Evolutionary conservation across 2,329 filamentous ascomycete genomes (phyloP).

Genomic region (Fusarium albidum): DNA sequence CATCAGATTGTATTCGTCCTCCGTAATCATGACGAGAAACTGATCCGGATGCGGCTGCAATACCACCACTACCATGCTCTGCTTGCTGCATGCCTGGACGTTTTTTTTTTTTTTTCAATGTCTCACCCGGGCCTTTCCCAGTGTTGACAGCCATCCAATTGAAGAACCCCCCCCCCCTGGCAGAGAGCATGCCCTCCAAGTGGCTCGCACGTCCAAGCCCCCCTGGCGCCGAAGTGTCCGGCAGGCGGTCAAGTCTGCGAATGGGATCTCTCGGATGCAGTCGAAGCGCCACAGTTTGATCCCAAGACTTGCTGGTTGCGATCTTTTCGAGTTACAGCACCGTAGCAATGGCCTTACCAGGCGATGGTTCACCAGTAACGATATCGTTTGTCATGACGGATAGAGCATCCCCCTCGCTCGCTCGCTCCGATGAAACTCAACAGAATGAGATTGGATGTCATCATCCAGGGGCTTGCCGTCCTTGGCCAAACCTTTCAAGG

Average conservation of each 20-base stretch:
- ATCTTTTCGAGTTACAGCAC: conserved; percentile 3
- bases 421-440: conserved; percentile 22
- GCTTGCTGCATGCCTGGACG: too few species aligned
- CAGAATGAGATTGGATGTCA: conserved; percentile 25
- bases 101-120: too few species aligned
- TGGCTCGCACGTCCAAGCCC: conserved; percentile 10
- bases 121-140: too few species aligned
- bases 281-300: conserved; percentile 23
- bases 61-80: too few species aligned
- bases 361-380: conserved; percentile 23
- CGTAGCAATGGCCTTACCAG: conserved; percentile 6
- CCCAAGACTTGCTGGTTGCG: conserved; percentile 18
- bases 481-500: conserved; percentile 14
- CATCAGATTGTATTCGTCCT: too few species aligned
- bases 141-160: conserved; percentile 11
- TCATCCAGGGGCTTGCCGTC: conserved; percentile 32
- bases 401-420: too few species aligned
- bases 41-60: too few species aligned
- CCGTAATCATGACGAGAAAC: too few species aligned
- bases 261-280: conserved; percentile 38
- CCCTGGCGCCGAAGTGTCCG: conserved; percentile 39
- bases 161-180: conserved; percentile 6
- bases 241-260: conserved; percentile 33
- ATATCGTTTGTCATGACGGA: conserved; percentile 14
- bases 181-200: conserved; percentile 7